Evolutionary conservation across 1,284 basidiomycete genomes (phyloP), one percentile per base, ranked within the genome.

Genomic region (Phaffia rhodozyma): DNA sequence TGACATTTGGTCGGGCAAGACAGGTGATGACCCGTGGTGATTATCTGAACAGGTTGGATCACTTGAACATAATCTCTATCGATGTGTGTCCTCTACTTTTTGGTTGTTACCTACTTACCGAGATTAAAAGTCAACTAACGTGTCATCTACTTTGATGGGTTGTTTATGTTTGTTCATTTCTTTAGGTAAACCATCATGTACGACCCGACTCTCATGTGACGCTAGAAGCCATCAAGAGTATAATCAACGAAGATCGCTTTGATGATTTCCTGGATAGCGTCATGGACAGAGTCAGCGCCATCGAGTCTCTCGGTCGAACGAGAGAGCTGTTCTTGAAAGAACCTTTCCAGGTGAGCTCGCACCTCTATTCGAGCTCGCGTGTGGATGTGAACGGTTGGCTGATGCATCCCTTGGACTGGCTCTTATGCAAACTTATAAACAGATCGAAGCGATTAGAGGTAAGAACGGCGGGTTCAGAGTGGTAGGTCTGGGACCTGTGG

Each of bases 11-110:
- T 18, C 56, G 54, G 27, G 62, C 56, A 27, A 54, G 62, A 48
- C 82, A 86, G 71, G 84, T 91, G 60, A 90, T 89, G 88, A 90
- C 87, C 0, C 78, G 88, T 34, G 78, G 87, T 2, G 89, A 90
- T 74, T 91, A 87, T 71, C 75, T 91, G 66, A 85, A 86, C 72
- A 72, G 71, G 1, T 67, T 77, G n/a, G 75, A 77, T 68, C 72
- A 75, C 55, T 68, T 70, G 21, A 47, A 89, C 73, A 83, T 89
- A 64, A 84, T 90, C 61, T 78, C 85, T 6, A 87, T 89, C 66
- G 89, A 90, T 72, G 86, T 87, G 68, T 48, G 34, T 58, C 66
- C 56, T 58, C 60, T 64, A 25, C 29, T 55, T 55, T 20, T 52
- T 61, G 60, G 52, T 32, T 25, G 30, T 51, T 47, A 30, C 32